Base-by-base conservation (phyloP, 352 stramenopile species). In the Pythium brachiatum region DNA sequence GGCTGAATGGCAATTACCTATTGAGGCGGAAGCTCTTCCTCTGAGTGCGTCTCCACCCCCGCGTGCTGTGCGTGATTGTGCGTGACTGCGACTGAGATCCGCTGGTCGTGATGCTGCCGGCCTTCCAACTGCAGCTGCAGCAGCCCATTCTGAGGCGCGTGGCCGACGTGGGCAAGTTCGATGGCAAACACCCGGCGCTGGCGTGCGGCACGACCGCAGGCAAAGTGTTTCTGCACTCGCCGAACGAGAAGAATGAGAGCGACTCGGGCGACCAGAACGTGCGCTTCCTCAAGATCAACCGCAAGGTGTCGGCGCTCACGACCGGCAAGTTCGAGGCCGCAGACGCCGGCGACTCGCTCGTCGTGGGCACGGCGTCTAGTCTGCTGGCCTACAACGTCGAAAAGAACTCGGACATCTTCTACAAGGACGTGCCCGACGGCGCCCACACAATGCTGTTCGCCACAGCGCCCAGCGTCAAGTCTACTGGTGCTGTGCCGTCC, bases 371-470 rank as follows among this genome's bases (percentile, higher is more conserved):
- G 18, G 74, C 96, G 57, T 89, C 83, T 38, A 98, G 88, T 76
- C 60, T 98, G 21, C 68, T 97, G 18, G 90, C 86, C 6, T 98
- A 97, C 74, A 90, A 97, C 61, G 85, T 97, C 11, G 88, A 98
- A 62, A 93, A 95, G 46, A 98, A 98, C 72, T 89, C 84, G 48
- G 92, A 98, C 53, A 90, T 96, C 20, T 98, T 97, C 73, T 98
- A 94, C 76, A 95, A 95, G 60, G 84, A 95, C 61, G 75, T 95
- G 8, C 86, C 80, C 18, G 90, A 96, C 59, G 88, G 87, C 47
- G 84, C 92, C 50, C 90, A 86, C 69, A 79, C 80, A n/a, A 88
- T 96, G 75, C 64, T 89, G 20, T 90, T 97, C 62, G 79, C 79
- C 2, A 72, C 79, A 0, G 70, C 76, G 7, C 80, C 77, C 0